Percentiles rank a stretch among this genome's conserved stretches.
Evolutionary conservation across 306 rosid genomes (phyloP).

Genomic region (Psophocarpus tetragonolobus): DNA sequence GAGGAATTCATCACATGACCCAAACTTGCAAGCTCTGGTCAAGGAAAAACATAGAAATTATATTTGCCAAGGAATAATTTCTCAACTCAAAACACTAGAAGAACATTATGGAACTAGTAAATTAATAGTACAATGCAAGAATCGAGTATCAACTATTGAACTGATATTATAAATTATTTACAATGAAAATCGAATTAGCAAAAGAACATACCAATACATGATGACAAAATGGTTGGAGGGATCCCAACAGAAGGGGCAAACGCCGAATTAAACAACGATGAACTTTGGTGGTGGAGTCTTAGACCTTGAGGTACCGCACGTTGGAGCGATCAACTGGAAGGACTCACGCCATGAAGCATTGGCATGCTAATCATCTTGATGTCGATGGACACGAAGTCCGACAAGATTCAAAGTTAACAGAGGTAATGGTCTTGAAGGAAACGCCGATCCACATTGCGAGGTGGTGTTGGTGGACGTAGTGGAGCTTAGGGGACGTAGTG

Average conservation of each 20-base stretch:
- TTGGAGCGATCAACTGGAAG: conserved; percentile 81
- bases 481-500: conserved; percentile 53
- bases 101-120: background rate
- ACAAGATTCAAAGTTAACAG: conserved; percentile 70
- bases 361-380: conserved; percentile 91
- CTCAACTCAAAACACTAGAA: conserved; percentile 30
- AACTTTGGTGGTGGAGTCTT: conserved; percentile 89
- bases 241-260: conserved; percentile 95
- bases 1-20: conserved; percentile 70
- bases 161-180: background rate
- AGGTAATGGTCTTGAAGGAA: conserved; percentile 79
- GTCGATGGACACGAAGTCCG: conserved; percentile 90
- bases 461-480: conserved; percentile 33
- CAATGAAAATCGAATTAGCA: background rate
- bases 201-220: conserved; percentile 65
- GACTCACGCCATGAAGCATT: conserved; percentile 96
- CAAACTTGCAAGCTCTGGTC: conserved; percentile 59
- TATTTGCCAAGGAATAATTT: conserved; percentile 52
- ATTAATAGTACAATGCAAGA: background rate
- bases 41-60: conserved; percentile 88
- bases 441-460: conserved; percentile 37
- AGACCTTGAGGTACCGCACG: conserved; percentile 78
- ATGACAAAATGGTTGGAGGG: conserved; percentile 51
- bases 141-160: conserved; percentile 10
- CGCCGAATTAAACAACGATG: conserved; percentile 86